A percentile compares a stretch with the other conserved stretches of the same genome.
Conservation (phyloP, 768 basidiomycete genomes). For the Mycena rebaudengoi region DNA sequence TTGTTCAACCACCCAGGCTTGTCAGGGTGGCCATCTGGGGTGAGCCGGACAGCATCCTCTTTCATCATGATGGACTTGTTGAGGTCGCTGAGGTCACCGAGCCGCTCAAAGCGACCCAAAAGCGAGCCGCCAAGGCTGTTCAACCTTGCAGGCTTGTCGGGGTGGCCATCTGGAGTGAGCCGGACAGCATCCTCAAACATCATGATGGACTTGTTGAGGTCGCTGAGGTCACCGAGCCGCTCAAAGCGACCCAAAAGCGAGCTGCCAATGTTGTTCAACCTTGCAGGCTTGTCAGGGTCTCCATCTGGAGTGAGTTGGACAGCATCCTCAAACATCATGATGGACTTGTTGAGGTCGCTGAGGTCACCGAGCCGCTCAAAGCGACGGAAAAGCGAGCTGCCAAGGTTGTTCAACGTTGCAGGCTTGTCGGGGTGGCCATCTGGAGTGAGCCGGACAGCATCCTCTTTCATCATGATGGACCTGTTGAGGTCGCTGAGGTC, state of each 20-base stretch:
- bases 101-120: slow-evolving; percentile 29
- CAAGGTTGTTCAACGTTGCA: slow-evolving; percentile 37
- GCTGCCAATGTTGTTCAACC: no score
- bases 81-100: slow-evolving; percentile 34
- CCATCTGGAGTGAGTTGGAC: no score
- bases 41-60: no score
- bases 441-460: neutral
- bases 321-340: slow-evolving; percentile 11
- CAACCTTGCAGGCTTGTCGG: slow-evolving; percentile 21
- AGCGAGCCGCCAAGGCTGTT: slow-evolving; percentile 31
- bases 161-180: slow-evolving; percentile 25
- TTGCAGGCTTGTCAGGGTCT: no score
- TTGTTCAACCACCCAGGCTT: no score
- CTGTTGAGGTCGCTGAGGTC: no score
- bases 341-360: slow-evolving; percentile 34
- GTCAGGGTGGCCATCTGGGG: no score
- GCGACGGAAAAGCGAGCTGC: slow-evolving; percentile 24
- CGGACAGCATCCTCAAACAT: slow-evolving; percentile 17
- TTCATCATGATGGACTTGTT: slow-evolving; percentile 24
- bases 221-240: slow-evolving; percentile 26
- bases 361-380: slow-evolving; percentile 33
- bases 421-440: neutral
- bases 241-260: slow-evolving; percentile 33
- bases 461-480: neutral
- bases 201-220: slow-evolving; percentile 34